These are phyloP conservation scores for Penstemon eatonii DNA, from an alignment of 257 asterid genomes.

Conservation along the genomic window DNA sequence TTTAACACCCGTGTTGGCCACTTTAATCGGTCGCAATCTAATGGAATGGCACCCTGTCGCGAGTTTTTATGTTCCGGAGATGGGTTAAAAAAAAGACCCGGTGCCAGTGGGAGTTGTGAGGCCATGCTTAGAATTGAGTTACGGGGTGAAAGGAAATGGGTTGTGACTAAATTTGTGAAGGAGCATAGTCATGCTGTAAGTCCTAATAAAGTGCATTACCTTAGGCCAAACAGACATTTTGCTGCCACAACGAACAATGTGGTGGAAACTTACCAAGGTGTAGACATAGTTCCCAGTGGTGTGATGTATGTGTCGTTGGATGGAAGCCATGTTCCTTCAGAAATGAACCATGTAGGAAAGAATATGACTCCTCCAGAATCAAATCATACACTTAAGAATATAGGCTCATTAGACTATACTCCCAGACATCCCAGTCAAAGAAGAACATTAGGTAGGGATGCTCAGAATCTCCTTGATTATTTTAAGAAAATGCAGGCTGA, in stretches of 20 bases:
- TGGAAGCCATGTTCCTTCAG: conserved; percentile 47
- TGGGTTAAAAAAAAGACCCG: conserved; percentile 49
- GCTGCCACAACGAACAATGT: conserved; percentile 49
- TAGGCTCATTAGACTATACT: conserved; percentile 34
- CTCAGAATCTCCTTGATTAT: conserved; percentile 85
- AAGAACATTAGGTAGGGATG: conserved; percentile 75
- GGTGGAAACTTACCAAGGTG: conserved; percentile 44
- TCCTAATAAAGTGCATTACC: conserved; percentile 50
- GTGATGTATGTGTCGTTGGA: conserved; percentile 71
- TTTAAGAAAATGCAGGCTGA: conserved; percentile 92
- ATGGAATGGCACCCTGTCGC: conserved; percentile 34
- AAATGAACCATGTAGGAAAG: conserved; percentile 43
- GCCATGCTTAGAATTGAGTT: conserved; percentile 74
- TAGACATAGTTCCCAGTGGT: conserved; percentile 68
- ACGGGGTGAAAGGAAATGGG: conserved; percentile 58
- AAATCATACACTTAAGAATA: conserved; percentile 37
- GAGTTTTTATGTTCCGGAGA: conserved; percentile 57
- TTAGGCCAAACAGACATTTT: conserved; percentile 58
- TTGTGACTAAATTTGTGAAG: conserved; percentile 64
- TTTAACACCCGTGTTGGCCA: conserved; percentile 45
- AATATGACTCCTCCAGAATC: conserved; percentile 38
- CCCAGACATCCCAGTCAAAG: conserved; percentile 42
- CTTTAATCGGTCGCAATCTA: conserved; percentile 39
- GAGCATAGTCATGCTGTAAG: conserved; percentile 56
- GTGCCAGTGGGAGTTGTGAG: conserved; percentile 61